Base-by-base conservation (phyloP, 345 rosid species). In the Tarenaya hassleriana region DNA sequence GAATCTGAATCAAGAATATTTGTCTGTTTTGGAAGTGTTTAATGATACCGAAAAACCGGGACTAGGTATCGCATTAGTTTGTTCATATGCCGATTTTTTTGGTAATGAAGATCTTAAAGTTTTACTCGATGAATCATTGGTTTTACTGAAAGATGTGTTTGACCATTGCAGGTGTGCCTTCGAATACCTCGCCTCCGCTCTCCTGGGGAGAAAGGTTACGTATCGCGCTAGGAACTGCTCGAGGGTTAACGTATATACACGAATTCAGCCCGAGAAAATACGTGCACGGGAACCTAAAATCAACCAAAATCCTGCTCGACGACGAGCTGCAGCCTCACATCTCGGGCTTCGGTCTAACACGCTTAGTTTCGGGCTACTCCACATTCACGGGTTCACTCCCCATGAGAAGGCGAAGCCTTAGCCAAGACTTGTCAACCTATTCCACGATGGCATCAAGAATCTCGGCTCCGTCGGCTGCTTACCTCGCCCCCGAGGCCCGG, bases 401-500 rank as follows among this genome's bases (percentile, higher is more conserved):
- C 5, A 50, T 84, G 56, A 84, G 54, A 66, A 75, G 75, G 52
- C 82, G 56, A 42, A 59, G 56, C 64, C 15, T 73, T 33, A 70
- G 67, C 61, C 77, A 72, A 55, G 58, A 78, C 21, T 47, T 63
- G 16, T 32, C 73, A 52, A 60, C 78, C 60, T 53, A 45, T 10
- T 47, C 84, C 3, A 44, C 63, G 33, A 47, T 45, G 43, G 86
- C 77, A 41, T 72, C 82, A 31, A 77, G 66, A 60, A 41, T 77
- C 48, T 50, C 84, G 13, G 48, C 81, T 18, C 72, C 84, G 16
- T 66, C 78, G 5, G 52, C 58, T 15, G 46, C 67, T 56, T 78
- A 92, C 78, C 61, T 79, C 62, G 96, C 96, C 7, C 98, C 98
- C 0, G 98, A 88, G 67, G 90, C 87, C 56, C 85, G 79, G 47